Evolutionary conservation across 768 basidiomycete species (phyloP).

Genomic region (Russula brevipes): DNA sequence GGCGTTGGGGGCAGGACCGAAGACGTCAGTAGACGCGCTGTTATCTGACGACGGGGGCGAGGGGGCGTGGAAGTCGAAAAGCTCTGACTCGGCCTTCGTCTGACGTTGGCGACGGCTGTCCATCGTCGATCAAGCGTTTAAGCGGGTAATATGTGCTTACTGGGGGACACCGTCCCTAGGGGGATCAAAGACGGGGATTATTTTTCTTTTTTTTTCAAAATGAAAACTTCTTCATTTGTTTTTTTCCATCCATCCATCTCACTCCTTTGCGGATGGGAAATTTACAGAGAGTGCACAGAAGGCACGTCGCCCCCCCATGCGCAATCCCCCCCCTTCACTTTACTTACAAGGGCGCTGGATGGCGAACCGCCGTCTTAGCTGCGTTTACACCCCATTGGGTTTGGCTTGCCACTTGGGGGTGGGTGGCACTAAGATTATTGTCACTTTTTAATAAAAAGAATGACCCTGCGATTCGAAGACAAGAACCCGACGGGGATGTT

Average conservation of each 20-base stretch:
- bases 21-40: background rate
- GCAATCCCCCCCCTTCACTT: no score
- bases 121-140: no score
- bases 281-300: background rate
- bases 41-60: background rate
- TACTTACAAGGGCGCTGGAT: background rate
- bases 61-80: background rate
- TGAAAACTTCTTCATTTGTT: no score
- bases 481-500: background rate
- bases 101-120: background rate
- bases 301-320: background rate
- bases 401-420: slow-evolving; percentile 6
- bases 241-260: background rate
- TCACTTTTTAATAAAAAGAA: background rate
- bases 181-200: no score
- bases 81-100: background rate
- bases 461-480: slow-evolving; percentile 3
- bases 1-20: background rate
- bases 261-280: background rate
- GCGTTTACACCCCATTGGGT: background rate
- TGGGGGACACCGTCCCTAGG: no score
- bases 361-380: background rate
- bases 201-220: no score
- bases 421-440: background rate
- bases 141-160: no score